Evolutionary conservation across 495 filamentous ascomycete genomes (phyloP), one percentile per base, ranked within the genome.

Genomic region (Trichoderma parareesei): DNA sequence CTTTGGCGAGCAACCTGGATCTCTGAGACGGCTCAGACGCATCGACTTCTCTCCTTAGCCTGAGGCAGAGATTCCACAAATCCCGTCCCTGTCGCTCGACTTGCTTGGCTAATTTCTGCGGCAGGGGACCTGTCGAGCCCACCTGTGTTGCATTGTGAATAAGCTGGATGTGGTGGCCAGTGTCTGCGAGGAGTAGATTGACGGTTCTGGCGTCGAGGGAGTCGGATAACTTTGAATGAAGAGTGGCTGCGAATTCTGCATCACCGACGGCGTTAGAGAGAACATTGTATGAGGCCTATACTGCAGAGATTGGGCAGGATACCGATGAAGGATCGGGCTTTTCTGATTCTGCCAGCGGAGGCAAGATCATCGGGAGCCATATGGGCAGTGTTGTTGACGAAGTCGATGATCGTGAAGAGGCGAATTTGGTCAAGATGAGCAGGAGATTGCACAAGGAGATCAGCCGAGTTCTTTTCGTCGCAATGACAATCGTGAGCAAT

Each of bases 41-140:
- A 35, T 43, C 65, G 38, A 63, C 62, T 16, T 72, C 71, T 48
- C 78, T 75, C 60, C 69, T 72, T 37, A 87, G 68, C 9, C 82
- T 79, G 4, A 84, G 86, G 63, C 85, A 83, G 18, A 85, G 68
- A 68, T 93, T 92, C 89, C 89, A 92, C 33, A 92, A 71, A 40
- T 75, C 75, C 7, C 79, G 83, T 3, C 82, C 88, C 11, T 73
- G 66, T 33, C 62, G 68, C 60, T 88, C 85, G n/a, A 87, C 74
- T 43, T 84, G 82, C 37, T 60, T 61, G 38, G 60, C 77, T 75
- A 16, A 62, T 75, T 79, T 65, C 27, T 42, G 49, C 40, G 53
- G 20, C 27, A 57, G 6, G 18, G 53, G 53, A 14, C 53, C 53
- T 5, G 14, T 37, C 13, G 53, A 57, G 33, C 27, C 33, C 4